Percentiles rank a stretch among this genome's conserved stretches.
These are phyloP conservation scores for Lipomyces oligophaga DNA, from an alignment of 805 yeast species.

Conservation along the genomic window DNA sequence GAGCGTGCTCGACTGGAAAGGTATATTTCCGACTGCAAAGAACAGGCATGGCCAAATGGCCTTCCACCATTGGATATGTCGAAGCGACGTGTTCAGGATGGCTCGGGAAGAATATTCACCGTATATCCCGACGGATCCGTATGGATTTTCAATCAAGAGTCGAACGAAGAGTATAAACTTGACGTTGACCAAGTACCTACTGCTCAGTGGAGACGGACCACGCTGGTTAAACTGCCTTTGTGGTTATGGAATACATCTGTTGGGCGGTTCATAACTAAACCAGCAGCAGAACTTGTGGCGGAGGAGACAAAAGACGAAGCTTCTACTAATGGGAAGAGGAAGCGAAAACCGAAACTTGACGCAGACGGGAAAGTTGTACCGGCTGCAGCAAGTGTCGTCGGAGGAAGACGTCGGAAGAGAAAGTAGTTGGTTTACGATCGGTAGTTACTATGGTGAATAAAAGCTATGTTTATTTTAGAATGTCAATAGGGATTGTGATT, in stretches of 20 bases:
- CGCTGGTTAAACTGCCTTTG: conserved; percentile 33
- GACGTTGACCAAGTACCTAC: conserved; percentile 32
- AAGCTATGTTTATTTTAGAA: no score
- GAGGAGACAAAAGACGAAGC: not conserved
- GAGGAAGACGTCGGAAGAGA: conserved; percentile 26
- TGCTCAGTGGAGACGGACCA: conserved; percentile 38
- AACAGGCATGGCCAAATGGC: conserved; percentile 34
- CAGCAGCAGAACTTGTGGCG: not conserved
- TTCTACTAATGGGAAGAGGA: conserved; percentile 10
- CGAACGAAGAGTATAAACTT: conserved; percentile 33
- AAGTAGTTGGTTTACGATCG: not conserved
- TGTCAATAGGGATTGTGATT: no score
- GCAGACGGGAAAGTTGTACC: conserved; percentile 19
- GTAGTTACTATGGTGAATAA: no score
- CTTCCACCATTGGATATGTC: conserved; percentile 30
- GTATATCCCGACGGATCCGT: conserved; percentile 38
- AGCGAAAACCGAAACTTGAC: conserved; percentile 1
- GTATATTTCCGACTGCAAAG: conserved; percentile 36
- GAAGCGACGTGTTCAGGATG: conserved; percentile 17
- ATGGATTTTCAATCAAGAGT: conserved; percentile 21
- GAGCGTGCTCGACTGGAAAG: conserved; percentile 51
- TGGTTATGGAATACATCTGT: conserved; percentile 24
- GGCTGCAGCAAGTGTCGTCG: conserved; percentile 24
- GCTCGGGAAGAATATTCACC: conserved; percentile 32
- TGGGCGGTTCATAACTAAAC: conserved; percentile 15